Conservation (phyloP, 306 rosid species). For the Nissolia schottii region DNA sequence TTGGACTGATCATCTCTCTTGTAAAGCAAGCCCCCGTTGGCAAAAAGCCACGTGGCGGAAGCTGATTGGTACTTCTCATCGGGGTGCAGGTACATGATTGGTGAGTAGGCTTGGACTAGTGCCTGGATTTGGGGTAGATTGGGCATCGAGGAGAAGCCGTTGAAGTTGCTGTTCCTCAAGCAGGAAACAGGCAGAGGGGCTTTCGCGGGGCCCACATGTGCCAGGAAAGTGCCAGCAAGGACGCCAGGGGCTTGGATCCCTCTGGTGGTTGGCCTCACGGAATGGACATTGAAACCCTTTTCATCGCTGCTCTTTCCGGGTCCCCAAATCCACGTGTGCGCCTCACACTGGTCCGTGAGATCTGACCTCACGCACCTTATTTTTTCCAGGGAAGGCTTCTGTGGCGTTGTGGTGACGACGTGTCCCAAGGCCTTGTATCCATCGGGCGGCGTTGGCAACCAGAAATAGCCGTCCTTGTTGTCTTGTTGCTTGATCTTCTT, state of each 20-base stretch:
- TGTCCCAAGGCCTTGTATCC: slow-evolving; percentile 29
- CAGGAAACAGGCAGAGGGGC: slow-evolving; percentile 24
- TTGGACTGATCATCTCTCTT: slow-evolving; percentile 29
- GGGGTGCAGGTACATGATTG: slow-evolving; percentile 27
- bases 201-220: slow-evolving; percentile 15
- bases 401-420: slow-evolving; percentile 22
- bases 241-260: slow-evolving; percentile 25
- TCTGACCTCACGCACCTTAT: slow-evolving; percentile 32
- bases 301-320: slow-evolving; percentile 19
- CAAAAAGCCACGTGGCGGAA: slow-evolving; percentile 26
- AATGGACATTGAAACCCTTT: slow-evolving; percentile 23
- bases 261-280: slow-evolving; percentile 31
- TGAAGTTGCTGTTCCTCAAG: slow-evolving; percentile 18
- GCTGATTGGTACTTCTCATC: slow-evolving; percentile 25
- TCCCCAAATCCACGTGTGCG: slow-evolving; percentile 36
- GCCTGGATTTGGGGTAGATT: slow-evolving; percentile 22
- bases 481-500: slow-evolving; percentile 20
- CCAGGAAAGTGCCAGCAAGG: slow-evolving; percentile 30
- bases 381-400: slow-evolving; percentile 32
- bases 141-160: slow-evolving; percentile 24
- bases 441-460: slow-evolving; percentile 34
- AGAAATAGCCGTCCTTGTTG: slow-evolving; percentile 22
- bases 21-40: slow-evolving; percentile 33
- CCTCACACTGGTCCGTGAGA: slow-evolving; percentile 26
- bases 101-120: slow-evolving; percentile 23